Conservation (phyloP, 148 eudicot genomes). For the Vaccinium vitisidaea region DNA sequence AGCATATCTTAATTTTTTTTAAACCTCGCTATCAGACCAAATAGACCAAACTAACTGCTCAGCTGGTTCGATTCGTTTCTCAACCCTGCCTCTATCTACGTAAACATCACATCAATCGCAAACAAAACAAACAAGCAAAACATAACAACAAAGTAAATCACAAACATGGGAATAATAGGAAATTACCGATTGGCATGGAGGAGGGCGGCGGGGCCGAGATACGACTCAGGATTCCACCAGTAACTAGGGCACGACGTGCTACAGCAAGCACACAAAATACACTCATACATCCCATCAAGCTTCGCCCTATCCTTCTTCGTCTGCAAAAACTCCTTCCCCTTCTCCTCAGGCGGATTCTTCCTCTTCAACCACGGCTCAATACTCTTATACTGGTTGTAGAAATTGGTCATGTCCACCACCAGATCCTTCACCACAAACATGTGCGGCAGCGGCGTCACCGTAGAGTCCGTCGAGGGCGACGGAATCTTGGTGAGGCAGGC, state of each 20-base stretch:
- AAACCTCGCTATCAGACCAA: too few relatives aligned
- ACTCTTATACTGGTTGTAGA: slow-evolving; percentile 92
- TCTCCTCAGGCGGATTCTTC: slow-evolving; percentile 43
- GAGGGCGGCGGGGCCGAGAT: slow-evolving; percentile 95
- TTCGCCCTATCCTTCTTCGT: slow-evolving; percentile 86
- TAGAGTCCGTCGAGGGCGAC: slow-evolving; percentile 23
- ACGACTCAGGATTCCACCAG: slow-evolving; percentile 99
- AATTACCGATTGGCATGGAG: slow-evolving; percentile 86
- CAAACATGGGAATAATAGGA: not conserved
- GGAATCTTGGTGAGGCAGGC: slow-evolving; percentile 88
- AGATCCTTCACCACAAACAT: slow-evolving; percentile 96
- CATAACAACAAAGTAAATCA: not conserved
- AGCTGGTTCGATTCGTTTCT: too few relatives aligned
- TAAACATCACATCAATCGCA: too few relatives aligned
- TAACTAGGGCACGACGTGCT: slow-evolving; percentile 96
- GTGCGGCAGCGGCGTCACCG: slow-evolving; percentile 82
- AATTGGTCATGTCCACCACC: slow-evolving; percentile 98
- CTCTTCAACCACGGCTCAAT: slow-evolving; percentile 99
- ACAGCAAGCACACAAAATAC: slow-evolving; percentile 93
- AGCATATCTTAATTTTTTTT: too few relatives aligned
- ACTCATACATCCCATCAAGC: slow-evolving; percentile 98
- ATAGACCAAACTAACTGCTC: too few relatives aligned
- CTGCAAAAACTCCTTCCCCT: slow-evolving; percentile 79
- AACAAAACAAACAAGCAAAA: not conserved
- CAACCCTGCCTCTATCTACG: too few relatives aligned